Evolutionary conservation across 2,329 filamentous ascomycete genomes (phyloP), one percentile per base, ranked within the genome.

Genomic region (Fonsecaea multimorphosa): DNA sequence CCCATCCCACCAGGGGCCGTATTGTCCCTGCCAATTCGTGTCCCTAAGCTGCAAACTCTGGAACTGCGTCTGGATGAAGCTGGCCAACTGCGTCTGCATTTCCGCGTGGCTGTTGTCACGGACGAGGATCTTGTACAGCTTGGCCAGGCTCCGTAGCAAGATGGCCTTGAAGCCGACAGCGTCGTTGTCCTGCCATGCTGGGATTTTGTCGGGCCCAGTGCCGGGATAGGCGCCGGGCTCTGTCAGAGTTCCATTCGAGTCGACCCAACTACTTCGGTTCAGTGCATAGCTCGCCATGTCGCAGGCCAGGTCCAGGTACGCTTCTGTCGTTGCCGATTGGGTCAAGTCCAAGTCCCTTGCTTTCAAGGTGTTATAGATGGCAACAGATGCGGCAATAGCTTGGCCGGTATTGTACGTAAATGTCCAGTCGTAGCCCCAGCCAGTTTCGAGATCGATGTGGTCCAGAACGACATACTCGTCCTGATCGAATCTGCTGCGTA

Each of bases 391-490:
- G 11, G 61, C 66, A 38, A 70, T 68, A 19, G 68, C 65, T 51
- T 68, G 66, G 40, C 68, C 68, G 3, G 66, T 70, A n/a, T 64
- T 70, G 40, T 70, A 70, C 8, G 66, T 70, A 61, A 67, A 68
- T 11, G 61, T 67, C 66, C 66, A 68, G 29, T 67, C 54, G 32
- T 62, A 58, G n/a, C 16, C 31, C n/a, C 61, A 32, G 19, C 61
- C 58, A 12, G 63, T 64, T 6, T 51, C 24, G 53, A 68, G 61
- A 24, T 66, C 61, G 32, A 68, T 61, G 46, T 65, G 58, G 57
- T 70, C 66, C 49, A 66, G 40, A n/a, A 68, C 66, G 14, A 70
- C 3, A 55, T 51, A 58, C 14, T 60, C 38, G 44, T 61, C 51
- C 11, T 34, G 24, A 31, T 63, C 49, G 36, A 60, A 69, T 46